Percentiles rank a stretch among this genome's conserved stretches.
These are phyloP conservation scores for Plenodomus lindquistii DNA, from an alignment of 2,329 filamentous ascomycete species.

Conservation along the genomic window DNA sequence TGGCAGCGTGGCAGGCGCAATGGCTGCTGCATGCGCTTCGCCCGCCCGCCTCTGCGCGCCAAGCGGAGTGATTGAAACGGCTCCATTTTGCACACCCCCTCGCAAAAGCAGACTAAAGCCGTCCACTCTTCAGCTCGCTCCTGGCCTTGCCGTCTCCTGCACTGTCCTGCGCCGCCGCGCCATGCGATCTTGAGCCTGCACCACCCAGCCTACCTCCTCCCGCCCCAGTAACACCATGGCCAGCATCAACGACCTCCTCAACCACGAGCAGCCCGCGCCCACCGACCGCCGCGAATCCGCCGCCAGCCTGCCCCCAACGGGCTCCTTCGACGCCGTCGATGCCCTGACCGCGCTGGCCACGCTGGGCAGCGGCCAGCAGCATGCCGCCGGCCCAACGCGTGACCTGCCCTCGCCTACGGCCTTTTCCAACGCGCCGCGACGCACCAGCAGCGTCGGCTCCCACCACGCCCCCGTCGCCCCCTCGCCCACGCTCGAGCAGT, in stretches of 20 bases:
- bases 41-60: conserved; percentile 11
- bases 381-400: conserved; percentile 24
- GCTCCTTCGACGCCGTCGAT: conserved; percentile 46
- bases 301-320: conserved; percentile 17
- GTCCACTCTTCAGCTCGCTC: not conserved
- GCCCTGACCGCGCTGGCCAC: conserved; percentile 44
- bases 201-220: conserved; percentile 1
- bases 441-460: conserved; percentile 40
- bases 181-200: conserved; percentile 7
- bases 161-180: conserved; percentile 4
- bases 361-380: conserved; percentile 37
- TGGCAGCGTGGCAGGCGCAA: not conserved
- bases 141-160: not conserved
- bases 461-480: conserved; percentile 45
- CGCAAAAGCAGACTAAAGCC: not conserved
- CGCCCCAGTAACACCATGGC: conserved; percentile 26
- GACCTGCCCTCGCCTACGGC: conserved; percentile 39
- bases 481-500: conserved; percentile 53
- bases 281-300: conserved; percentile 17
- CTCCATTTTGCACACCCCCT: conserved; percentile 15
- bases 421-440: conserved; percentile 32
- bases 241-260: conserved; percentile 44
- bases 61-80: conserved; percentile 16
- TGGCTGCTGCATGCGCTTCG: not conserved
- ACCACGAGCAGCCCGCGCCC: conserved; percentile 29